Evolutionary conservation across 768 basidiomycete species (phyloP), one percentile per base, ranked within the genome.

Genomic region (Tricholoma terreum): DNA sequence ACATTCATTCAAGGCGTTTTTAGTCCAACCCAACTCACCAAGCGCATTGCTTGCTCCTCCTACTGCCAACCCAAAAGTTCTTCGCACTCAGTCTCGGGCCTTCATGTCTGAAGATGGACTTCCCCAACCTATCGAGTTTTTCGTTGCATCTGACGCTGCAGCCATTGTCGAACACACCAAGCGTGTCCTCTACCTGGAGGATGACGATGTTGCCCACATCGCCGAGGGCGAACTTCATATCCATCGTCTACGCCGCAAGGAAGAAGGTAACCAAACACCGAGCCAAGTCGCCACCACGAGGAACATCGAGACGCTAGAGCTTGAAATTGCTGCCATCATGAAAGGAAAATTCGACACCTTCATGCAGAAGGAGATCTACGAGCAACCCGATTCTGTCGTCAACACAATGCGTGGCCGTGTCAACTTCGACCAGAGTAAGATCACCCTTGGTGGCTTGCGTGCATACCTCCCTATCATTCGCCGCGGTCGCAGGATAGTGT

Each of bases 371-470:
- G 97, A 99, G 75, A 98, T 98, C 65, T 98, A 94, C 79, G 92
- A 98, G 70, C 96, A 98, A 73, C 96, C 97, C 51, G 97, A 99
- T 69, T 96, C 94, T 24, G 97, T 98, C 61, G 94, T 98, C 75
- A 99, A 99, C 83, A 99, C 97, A 51, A 99, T 99, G 97, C 91
- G 97, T 84, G 97, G 97, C 59, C 94, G 97, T 65, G 91, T 99
- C 79, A 98, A 97, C 82, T 99, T 99, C 65, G 97, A 98, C 69
- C 85, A 81, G 53, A 84, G 92, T 75, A 82, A 81, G 61, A 91
- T 99, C 69, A 98, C 89, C 10, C 87, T 99, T 42, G 97, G 97
- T 69, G 97, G 97, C 36, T 81, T 99, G 59, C 92, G 94, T 59
- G 90, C 89, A 15, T 98, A 98, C 73, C 84, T 99, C 58, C 91